Evolutionary conservation across 2,329 filamentous ascomycete genomes (phyloP), one percentile per base, ranked within the genome.

Genomic region (Fusarium napiforme): DNA sequence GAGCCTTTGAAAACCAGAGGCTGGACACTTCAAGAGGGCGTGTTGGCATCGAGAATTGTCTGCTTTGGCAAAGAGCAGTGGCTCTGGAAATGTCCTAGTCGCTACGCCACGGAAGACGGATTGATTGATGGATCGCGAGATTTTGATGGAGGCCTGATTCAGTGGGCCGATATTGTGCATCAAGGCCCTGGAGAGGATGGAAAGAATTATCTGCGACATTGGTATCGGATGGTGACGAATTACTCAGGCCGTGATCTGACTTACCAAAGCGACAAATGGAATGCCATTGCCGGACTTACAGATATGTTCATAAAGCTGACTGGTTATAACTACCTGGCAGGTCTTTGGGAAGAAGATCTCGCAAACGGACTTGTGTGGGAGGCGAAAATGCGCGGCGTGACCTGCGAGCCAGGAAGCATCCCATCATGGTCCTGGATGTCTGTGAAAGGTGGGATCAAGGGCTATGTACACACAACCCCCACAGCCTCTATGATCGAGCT

Each of bases 31-130:
- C 64, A 66, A 12, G 64, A 66, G n/a, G 64, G 42, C 7, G 49
- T 66, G 12, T 26, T 66, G 6, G n/a, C 49, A 9, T 58, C 64
- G 2, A 19, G 64, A 8, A 52, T 65, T 0, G 21, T 66, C 0
- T 66, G 64, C 9, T 66, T 66, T 2, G 64, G 60, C 0, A 32
- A 58, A 7, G 64, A 66, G 18, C 60, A 66, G 14, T 66, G 64
- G 60, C 64, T 66, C 2, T 66, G 64, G 60, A 66, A 66, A n/a
- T 66, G 64, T 4, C 60, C 64, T 2, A 43, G 49, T 23, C 60
- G 64, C 4, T 65, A 65, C 5, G 60, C 64, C 1, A 66, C 64
- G 1, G 64, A 66, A 1, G 64, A 65, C 1, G 64, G 64, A 1
- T 7, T 66, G 1, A 58, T 66, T 2, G 64, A 66, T 2, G 49